Evolutionary conservation across 768 basidiomycete species (phyloP).

Genomic region (Fomitopsis pulvina): DNA sequence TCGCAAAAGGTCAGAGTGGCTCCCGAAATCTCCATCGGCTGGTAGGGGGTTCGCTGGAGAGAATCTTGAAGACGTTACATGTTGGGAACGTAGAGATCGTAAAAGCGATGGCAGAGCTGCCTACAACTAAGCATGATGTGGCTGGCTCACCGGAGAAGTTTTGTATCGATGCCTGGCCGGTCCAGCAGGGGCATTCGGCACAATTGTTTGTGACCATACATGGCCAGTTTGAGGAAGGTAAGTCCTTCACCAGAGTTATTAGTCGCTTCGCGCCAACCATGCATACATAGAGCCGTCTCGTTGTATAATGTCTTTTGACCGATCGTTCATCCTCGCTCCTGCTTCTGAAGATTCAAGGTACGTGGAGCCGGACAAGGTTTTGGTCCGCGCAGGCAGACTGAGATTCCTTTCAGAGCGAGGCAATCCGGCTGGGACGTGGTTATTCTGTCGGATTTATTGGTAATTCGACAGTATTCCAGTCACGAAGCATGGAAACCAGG

Average conservation of each 20-base stretch:
- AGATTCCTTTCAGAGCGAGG: constrained; percentile 50
- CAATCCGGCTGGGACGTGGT: constrained; percentile 83
- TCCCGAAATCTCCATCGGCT: constrained; percentile 78
- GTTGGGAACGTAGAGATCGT: constrained; percentile 61
- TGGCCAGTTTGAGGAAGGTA: constrained; percentile 89
- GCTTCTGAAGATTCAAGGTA: constrained; percentile 80
- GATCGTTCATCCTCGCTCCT: constrained; percentile 82
- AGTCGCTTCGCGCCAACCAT: background rate
- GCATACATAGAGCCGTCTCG: constrained; percentile 49
- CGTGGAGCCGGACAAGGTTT: constrained; percentile 31
- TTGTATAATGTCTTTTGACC: constrained; percentile 88
- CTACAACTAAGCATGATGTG: constrained; percentile 80
- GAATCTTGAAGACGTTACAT: constrained; percentile 61
- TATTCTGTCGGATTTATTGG: constrained; percentile 85
- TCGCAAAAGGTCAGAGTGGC: constrained; percentile 38
- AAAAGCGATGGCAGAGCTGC: constrained; percentile 55
- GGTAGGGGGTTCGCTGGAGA: constrained; percentile 46
- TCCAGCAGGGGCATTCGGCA: constrained; percentile 48
- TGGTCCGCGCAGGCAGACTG: too few species aligned
- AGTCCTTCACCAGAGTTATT: constrained; percentile 20
- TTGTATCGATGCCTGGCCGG: constrained; percentile 79
- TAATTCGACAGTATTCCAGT: constrained; percentile 78
- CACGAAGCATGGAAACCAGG: constrained; percentile 75
- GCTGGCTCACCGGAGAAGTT: constrained; percentile 75
- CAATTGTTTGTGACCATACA: constrained; percentile 71